A percentile compares a stretch with the other conserved stretches of the same genome.
These are phyloP conservation scores for Alternaria dauci DNA, from an alignment of 2,329 filamentous ascomycete species.

Conservation along the genomic window DNA sequence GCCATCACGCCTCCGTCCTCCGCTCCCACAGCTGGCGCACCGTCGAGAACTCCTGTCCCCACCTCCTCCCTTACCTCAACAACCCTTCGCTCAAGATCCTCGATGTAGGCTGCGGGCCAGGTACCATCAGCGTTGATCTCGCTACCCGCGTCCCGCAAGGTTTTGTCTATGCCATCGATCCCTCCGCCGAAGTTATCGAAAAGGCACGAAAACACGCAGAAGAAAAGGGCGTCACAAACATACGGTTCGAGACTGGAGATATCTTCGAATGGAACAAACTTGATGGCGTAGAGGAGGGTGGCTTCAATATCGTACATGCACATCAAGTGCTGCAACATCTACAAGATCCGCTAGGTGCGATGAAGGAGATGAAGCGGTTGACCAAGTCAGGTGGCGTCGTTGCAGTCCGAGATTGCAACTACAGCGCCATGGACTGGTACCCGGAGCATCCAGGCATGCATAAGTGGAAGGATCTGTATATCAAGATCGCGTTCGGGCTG, in stretches of 20 bases:
- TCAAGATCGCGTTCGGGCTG: slow-evolving; percentile 42
- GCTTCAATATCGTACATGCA: slow-evolving; percentile 68
- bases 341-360: slow-evolving; percentile 57
- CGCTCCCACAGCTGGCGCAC: slow-evolving; percentile 57
- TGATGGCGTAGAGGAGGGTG: slow-evolving; percentile 50
- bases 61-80: slow-evolving; percentile 46
- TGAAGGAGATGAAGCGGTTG: slow-evolving; percentile 65
- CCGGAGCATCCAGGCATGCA: slow-evolving; percentile 48
- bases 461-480: slow-evolving; percentile 48
- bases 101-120: slow-evolving; percentile 59
- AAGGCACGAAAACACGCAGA: slow-evolving; percentile 51
- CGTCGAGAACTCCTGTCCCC: slow-evolving; percentile 55
- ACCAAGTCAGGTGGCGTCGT: slow-evolving; percentile 63
- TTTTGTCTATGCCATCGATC: slow-evolving; percentile 57
- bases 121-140: slow-evolving; percentile 58
- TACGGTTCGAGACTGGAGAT: slow-evolving; percentile 53
- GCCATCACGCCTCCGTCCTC: slow-evolving; percentile 53
- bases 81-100: slow-evolving; percentile 50
- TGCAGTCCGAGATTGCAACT: slow-evolving; percentile 53
- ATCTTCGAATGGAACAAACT: slow-evolving; percentile 54
- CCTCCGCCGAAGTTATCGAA: slow-evolving; percentile 54
- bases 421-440: slow-evolving; percentile 50
- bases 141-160: slow-evolving; percentile 55
- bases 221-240: slow-evolving; percentile 49
- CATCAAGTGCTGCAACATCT: slow-evolving; percentile 68